phyloP scores from a whole-genome alignment of 2,329 filamentous ascomycete species.

The Neonectria punicea region DNA sequence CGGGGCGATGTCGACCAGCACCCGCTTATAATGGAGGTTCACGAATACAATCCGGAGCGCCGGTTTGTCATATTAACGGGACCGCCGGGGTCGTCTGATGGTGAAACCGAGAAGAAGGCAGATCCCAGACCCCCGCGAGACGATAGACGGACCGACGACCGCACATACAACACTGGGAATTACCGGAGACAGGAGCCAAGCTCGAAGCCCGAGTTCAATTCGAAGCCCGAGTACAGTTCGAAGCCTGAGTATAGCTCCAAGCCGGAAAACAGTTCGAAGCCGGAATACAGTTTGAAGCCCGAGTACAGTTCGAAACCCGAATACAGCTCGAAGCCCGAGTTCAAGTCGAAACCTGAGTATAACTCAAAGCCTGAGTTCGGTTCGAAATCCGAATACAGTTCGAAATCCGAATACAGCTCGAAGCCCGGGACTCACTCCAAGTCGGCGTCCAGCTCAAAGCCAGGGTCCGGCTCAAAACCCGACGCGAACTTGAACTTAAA shows the following conservation, averaged over 20 bases:
- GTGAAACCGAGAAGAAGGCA: constrained; percentile 40
- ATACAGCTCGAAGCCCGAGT: constrained; percentile 25
- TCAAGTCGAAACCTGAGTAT: constrained; percentile 28
- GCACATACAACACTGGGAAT: constrained; percentile 19
- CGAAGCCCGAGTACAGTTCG: constrained; percentile 6
- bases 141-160: constrained; percentile 16
- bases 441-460: constrained; percentile 6
- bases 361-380: constrained; percentile 28
- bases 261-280: constrained; percentile 3
- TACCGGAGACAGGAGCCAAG: constrained; percentile 9
- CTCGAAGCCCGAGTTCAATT: background rate
- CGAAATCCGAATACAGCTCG: constrained; percentile 18
- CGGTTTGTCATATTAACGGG: constrained; percentile 70
- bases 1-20: constrained; percentile 76
- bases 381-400: constrained; percentile 5
- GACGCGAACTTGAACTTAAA: constrained; percentile 34
- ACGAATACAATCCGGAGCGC: constrained; percentile 69
- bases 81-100: constrained; percentile 38
- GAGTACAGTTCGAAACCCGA: constrained; percentile 27
- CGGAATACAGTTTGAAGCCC: background rate
- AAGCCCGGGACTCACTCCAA: background rate
- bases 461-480: constrained; percentile 21
- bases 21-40: constrained; percentile 72
- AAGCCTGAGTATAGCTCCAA: constrained; percentile 34
- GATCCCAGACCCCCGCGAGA: constrained; percentile 23